Base-by-base conservation (phyloP, 1,284 basidiomycete genomes). In the Rhodotorula sp. region DNA sequence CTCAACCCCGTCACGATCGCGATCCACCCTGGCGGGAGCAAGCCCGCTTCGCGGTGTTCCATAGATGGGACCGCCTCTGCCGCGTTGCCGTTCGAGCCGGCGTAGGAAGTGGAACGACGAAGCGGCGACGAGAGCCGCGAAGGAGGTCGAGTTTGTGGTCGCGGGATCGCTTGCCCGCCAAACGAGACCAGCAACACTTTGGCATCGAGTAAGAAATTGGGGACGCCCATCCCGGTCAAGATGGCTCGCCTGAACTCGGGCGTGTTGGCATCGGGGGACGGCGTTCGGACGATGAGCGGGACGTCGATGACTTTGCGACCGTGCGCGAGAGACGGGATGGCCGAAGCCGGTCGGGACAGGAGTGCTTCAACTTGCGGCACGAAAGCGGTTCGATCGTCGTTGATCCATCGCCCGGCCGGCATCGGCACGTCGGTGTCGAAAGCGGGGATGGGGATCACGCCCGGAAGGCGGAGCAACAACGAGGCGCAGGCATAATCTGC, bases 1-100 rank as follows among this genome's bases (percentile, higher is more conserved):
- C 80, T 81, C 45, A 88, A 85, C 18, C 89, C 89, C 77, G 89
- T 91, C 10, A 91, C 86, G 66, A 91, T 83, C 5, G 89, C 89
- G 68, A 91, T 89, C 89, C 89, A 91, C 5, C 82, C 82, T 62
- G 87, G 85, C 0, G 89, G 89, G 6, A 91, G 58, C 55, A 79
- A 61, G 7, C 72, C 71, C 4, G 68, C 65, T 60, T 70, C 71
- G 4, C 59, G 60, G 3, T 66, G 62, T 17, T 70, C 68, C 55
- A 72, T 62, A 42, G 66, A 59, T 15, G 57, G 12, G 8, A 29
- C 17, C 4, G n/a, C 53, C 24, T 26, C n/a, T 26, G 53, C 26
- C 12, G n/a, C 29, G n/a, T 14, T 26, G 53, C 53, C 53, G 53
- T 54, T 54, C 14, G 44, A 22, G 58, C 26, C 42, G 29, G 42